These are phyloP conservation scores for Ramaria rubella DNA, from an alignment of 768 basidiomycete genomes.

Conservation along the genomic window DNA sequence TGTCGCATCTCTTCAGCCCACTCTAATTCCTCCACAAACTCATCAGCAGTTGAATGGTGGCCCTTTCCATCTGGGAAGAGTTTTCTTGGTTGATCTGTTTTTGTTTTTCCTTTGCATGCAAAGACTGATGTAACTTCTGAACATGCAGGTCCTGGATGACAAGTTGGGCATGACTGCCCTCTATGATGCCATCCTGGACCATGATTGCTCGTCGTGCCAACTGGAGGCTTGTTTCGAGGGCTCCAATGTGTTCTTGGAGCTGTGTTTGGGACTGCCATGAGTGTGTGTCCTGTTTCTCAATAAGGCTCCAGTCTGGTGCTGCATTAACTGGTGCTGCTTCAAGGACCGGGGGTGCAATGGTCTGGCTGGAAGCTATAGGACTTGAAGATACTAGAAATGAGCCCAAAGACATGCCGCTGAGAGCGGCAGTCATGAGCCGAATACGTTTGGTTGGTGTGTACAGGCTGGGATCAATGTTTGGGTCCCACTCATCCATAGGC, in stretches of 20 bases:
- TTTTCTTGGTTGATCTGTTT: slow-evolving; percentile 12
- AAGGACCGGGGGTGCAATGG: slow-evolving; percentile 10
- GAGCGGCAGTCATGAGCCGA: slow-evolving; percentile 13
- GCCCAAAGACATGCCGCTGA: slow-evolving; percentile 19
- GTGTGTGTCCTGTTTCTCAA: neutral
- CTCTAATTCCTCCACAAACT: slow-evolving; percentile 10
- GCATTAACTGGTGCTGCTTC: neutral
- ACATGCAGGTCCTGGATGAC: slow-evolving; percentile 17
- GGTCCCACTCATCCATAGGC: neutral
- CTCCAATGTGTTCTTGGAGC: slow-evolving; percentile 1
- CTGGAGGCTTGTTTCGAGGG: slow-evolving; percentile 8
- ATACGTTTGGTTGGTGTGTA: slow-evolving; percentile 21
- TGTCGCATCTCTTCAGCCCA: neutral
- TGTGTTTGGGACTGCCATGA: neutral
- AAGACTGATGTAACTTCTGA: slow-evolving; percentile 15
- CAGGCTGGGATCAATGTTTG: slow-evolving; percentile 15
- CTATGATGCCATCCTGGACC: slow-evolving; percentile 14
- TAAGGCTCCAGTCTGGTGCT: neutral
- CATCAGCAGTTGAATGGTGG: slow-evolving; percentile 10
- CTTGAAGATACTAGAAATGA: slow-evolving; percentile 20
- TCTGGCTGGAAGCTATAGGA: slow-evolving; percentile 9
- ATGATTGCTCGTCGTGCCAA: slow-evolving; percentile 11
- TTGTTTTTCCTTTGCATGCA: slow-evolving; percentile 16
- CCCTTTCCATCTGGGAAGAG: slow-evolving; percentile 17
- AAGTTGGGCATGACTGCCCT: slow-evolving; percentile 16